Percentiles rank a stretch among this genome's conserved stretches.
Evolutionary conservation across 495 filamentous ascomycete genomes (phyloP).

Genomic region (Xylaria nigripes): DNA sequence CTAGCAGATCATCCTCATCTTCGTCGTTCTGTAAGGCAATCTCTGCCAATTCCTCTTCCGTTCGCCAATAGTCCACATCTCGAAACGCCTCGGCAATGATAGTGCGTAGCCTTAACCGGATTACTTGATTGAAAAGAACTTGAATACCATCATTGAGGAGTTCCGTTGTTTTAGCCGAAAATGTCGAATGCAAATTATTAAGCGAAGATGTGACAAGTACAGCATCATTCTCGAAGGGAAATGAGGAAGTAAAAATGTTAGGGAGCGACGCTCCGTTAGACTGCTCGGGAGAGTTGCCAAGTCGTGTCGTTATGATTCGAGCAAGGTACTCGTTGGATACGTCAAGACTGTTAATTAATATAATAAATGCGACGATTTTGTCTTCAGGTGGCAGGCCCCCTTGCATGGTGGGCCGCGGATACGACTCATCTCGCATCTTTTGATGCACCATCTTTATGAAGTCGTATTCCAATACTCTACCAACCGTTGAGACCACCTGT

Average conservation of each 20-base stretch:
- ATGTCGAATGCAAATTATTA: constrained; percentile 57
- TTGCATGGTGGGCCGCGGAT: constrained; percentile 66
- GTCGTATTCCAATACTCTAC: constrained; percentile 79
- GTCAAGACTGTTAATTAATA: constrained; percentile 93
- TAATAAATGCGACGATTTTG: constrained; percentile 73
- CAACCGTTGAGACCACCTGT: constrained; percentile 70
- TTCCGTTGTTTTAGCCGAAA: constrained; percentile 68
- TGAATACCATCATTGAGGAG: constrained; percentile 72
- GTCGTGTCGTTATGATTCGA: constrained; percentile 67
- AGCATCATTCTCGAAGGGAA: constrained; percentile 71
- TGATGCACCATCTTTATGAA: constrained; percentile 96
- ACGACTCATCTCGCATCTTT: constrained; percentile 92
- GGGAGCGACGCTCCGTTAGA: constrained; percentile 16
- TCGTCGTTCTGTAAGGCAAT: constrained; percentile 42
- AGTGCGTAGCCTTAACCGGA: constrained; percentile 78
- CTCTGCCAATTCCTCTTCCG: constrained; percentile 44
- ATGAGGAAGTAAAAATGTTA: constrained; percentile 50
- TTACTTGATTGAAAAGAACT: constrained; percentile 78
- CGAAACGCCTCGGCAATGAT: constrained; percentile 83
- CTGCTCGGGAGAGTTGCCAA: constrained; percentile 38
- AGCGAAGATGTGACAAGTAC: constrained; percentile 57
- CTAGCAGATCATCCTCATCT: constrained; percentile 42
- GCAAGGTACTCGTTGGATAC: constrained; percentile 79
- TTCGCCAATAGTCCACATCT: constrained; percentile 70
- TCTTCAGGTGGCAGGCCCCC: constrained; percentile 77